phyloP scores from a whole-genome alignment of 177 flowering plant genomes.

The Vitis hybrid region DNA sequence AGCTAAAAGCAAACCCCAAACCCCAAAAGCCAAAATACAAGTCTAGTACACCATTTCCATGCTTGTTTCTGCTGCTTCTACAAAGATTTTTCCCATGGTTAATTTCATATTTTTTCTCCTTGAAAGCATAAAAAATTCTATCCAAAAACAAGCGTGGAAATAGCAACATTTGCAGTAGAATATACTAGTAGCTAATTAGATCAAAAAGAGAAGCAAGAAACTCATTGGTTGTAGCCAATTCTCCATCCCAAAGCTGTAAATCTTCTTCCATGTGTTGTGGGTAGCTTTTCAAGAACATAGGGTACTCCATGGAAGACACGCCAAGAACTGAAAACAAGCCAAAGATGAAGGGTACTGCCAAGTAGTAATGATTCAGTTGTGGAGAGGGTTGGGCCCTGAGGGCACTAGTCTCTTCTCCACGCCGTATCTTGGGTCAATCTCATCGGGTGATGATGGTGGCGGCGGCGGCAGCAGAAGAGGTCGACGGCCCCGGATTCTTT shows the following conservation, averaged over 20 bases:
- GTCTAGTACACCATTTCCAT: constrained; percentile 31
- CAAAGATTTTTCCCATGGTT: neutral
- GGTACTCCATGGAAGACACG: too few relatives aligned
- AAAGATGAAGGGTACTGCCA: too few relatives aligned
- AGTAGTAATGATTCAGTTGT: constrained; percentile 36
- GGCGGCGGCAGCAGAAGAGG: constrained; percentile 14
- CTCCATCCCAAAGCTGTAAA: neutral
- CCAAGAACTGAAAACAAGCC: too few relatives aligned
- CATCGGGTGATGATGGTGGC: constrained; percentile 30
- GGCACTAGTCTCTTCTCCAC: constrained; percentile 74
- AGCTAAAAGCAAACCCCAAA: neutral
- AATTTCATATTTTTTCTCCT: neutral
- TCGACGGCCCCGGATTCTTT: constrained; percentile 21
- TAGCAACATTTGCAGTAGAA: constrained; percentile 7
- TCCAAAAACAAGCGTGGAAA: constrained; percentile 37
- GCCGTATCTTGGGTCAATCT: constrained; percentile 72
- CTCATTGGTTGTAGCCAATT: neutral
- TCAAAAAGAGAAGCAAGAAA: neutral
- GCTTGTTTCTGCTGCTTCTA: constrained; percentile 29
- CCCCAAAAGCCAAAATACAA: neutral
- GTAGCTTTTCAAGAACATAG: too few relatives aligned
- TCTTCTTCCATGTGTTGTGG: too few relatives aligned
- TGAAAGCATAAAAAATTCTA: neutral
- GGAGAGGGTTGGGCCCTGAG: constrained; percentile 78
- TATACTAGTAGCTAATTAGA: neutral